Evolutionary conservation across 2,329 filamentous ascomycete genomes (phyloP).

Genomic region (Aspergillus luchuensis): DNA sequence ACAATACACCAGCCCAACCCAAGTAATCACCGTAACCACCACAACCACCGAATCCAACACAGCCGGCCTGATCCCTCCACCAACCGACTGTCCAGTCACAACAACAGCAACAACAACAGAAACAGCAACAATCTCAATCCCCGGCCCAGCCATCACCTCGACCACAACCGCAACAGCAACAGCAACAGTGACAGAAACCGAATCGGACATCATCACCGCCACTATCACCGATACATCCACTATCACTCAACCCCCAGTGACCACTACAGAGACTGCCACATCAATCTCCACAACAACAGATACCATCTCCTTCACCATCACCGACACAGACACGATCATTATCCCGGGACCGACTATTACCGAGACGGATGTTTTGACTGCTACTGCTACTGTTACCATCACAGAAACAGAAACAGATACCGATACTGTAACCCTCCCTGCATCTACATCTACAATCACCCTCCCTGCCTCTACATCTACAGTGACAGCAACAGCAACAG

Average conservation of each 20-base stretch:
- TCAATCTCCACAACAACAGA: neutral
- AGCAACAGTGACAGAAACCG: neutral
- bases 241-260: neutral
- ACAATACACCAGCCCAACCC: neutral
- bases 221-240: neutral
- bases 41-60: no score
- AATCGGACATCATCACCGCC: neutral
- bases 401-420: neutral
- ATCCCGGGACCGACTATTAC: conserved; percentile 31
- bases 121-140: neutral
- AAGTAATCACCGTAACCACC: neutral
- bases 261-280: neutral
- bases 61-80: neutral
- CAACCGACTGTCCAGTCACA: neutral
- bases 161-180: neutral
- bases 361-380: no score
- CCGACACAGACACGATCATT: neutral
- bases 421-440: no score
- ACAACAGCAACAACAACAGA: neutral
- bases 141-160: neutral
- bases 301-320: neutral
- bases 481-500: neutral
- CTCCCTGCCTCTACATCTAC: no score
- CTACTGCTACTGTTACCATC: neutral
- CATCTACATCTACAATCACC: neutral